A percentile compares a stretch with the other conserved stretches of the same genome.
Conservation (phyloP, 352 stramenopile species). For the Pythium biforme region DNA sequence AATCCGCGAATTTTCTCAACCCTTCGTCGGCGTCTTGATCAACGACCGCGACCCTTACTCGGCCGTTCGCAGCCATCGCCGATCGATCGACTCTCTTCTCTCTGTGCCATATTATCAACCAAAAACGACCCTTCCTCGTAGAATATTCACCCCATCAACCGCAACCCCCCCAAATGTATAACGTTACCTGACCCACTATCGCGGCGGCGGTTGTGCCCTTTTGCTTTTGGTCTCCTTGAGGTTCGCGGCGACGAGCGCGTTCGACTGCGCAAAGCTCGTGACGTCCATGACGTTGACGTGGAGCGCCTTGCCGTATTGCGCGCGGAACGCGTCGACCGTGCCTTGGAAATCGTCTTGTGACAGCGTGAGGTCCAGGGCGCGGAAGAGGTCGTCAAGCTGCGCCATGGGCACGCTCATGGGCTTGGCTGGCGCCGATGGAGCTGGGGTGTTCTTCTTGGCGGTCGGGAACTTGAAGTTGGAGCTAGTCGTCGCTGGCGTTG, state of each 20-base stretch:
- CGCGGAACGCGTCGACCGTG: slow-evolving; percentile 34
- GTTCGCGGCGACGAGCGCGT: slow-evolving; percentile 28
- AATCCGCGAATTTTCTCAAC: not conserved
- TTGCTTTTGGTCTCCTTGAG: slow-evolving; percentile 12
- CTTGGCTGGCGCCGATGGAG: slow-evolving; percentile 10
- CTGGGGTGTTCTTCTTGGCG: slow-evolving; percentile 19
- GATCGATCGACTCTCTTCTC: not conserved
- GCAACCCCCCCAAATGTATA: slow-evolving; percentile 24
- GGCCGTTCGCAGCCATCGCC: not conserved
- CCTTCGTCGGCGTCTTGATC: slow-evolving; percentile 1
- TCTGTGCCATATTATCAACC: slow-evolving; percentile 31
- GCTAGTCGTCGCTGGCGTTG: not conserved
- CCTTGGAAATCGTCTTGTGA: slow-evolving; percentile 31
- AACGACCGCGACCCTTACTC: not conserved
- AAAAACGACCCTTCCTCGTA: slow-evolving; percentile 13
- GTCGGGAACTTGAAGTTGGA: slow-evolving; percentile 26
- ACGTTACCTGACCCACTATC: slow-evolving; percentile 6
- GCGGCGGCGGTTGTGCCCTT: no score
- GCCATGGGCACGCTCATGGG: slow-evolving; percentile 41
- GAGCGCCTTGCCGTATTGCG: slow-evolving; percentile 35
- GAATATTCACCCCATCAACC: slow-evolving; percentile 13
- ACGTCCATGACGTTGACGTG: slow-evolving; percentile 70
- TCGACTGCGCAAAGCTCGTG: slow-evolving; percentile 45
- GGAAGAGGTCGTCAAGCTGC: slow-evolving; percentile 46
- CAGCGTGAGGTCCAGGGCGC: slow-evolving; percentile 34